Conservation (phyloP, 805 yeast species). For the Wickerhamomyces xylosicus region DNA sequence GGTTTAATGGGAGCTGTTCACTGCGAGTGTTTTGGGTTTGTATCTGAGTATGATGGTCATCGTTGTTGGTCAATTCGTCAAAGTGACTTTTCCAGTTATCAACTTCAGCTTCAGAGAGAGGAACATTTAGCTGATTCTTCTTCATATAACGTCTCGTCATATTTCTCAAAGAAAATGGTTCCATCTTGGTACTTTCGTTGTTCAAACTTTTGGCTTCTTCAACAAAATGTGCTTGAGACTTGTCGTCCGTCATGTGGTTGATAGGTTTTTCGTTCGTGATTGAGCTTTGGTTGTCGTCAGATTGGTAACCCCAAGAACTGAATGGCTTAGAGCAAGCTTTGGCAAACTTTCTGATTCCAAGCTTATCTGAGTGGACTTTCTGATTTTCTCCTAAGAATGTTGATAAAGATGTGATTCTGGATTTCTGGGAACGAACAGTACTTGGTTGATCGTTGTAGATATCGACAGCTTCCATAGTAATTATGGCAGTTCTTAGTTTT, state of each 20-base stretch:
- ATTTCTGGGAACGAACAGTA: slow-evolving; percentile 9
- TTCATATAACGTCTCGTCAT: not conserved
- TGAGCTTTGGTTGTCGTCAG: not conserved
- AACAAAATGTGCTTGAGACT: not conserved
- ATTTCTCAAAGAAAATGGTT: slow-evolving; percentile 4
- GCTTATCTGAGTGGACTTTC: slow-evolving; percentile 4
- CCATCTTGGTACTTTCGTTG: slow-evolving; percentile 3
- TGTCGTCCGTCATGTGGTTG: not conserved
- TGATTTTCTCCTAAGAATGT: slow-evolving; percentile 6
- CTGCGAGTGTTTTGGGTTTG: not conserved
- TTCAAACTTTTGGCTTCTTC: not conserved
- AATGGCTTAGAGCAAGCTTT: slow-evolving; percentile 8
- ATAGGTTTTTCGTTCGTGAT: not conserved
- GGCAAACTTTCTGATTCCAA: slow-evolving; percentile 11
- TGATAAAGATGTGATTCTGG: slow-evolving; percentile 11
- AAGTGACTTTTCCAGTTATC: slow-evolving; percentile 1
- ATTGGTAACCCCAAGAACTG: slow-evolving; percentile 3
- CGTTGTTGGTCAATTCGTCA: not conserved
- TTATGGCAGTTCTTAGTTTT: too few relatives aligned
- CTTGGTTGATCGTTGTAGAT: not conserved
- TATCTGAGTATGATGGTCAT: not conserved
- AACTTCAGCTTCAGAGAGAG: not conserved
- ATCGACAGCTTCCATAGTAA: too few relatives aligned
- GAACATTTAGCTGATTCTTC: not conserved
- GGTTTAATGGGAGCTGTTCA: not conserved